Evolutionary conservation across 139 green algal species (phyloP).

Genomic region (Choricystis sp.): DNA sequence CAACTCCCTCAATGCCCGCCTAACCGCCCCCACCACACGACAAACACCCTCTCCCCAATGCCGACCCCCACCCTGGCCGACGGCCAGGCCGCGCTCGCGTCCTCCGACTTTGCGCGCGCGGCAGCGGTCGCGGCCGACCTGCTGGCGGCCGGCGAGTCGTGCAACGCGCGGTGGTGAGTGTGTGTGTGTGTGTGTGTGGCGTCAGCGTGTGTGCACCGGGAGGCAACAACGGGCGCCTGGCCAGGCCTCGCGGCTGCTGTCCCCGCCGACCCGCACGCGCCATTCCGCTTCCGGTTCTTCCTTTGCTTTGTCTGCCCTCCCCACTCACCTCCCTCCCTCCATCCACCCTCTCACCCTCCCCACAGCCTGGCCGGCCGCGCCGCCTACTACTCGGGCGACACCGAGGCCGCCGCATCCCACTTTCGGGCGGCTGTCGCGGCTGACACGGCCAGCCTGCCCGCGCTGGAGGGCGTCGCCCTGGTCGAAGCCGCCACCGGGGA

Average conservation of each 20-base stretch:
- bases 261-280: too few relatives aligned
- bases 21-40: too few relatives aligned
- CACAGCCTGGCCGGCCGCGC: neutral
- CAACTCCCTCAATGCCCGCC: too few relatives aligned
- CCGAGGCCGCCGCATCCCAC: neutral
- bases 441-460: neutral
- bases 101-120: neutral
- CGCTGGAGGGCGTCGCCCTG: constrained; percentile 13
- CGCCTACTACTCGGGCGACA: neutral
- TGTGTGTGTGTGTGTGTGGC: neutral
- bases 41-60: too few relatives aligned
- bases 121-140: neutral
- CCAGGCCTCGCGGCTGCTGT: too few relatives aligned
- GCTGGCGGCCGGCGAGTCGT: neutral
- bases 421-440: neutral
- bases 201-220: neutral
- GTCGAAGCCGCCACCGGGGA: constrained; percentile 23
- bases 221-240: too few relatives aligned
- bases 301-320: too few relatives aligned
- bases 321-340: neutral
- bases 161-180: neutral
- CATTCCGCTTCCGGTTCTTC: too few relatives aligned
- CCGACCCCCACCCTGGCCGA: too few relatives aligned
- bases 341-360: neutral
- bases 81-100: neutral